Conservation (phyloP, 2,329 filamentous ascomycete species). For the Epichloe gansuensis region DNA sequence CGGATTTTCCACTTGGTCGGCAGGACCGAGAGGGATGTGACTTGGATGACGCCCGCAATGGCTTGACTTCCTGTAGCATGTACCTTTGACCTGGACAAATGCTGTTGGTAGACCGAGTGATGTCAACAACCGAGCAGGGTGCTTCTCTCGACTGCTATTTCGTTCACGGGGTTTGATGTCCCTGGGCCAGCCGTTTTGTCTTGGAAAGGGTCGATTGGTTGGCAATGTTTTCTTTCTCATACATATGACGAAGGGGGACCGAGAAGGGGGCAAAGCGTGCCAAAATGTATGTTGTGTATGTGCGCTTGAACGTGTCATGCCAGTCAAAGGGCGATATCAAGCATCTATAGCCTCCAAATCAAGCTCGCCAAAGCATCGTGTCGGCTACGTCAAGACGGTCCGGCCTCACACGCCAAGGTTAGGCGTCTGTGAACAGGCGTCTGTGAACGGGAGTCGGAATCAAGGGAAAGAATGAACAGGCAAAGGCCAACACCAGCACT, state of each 20-base stretch:
- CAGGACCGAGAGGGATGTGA: conserved; percentile 6
- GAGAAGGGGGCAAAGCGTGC: no score
- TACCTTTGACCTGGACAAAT: conserved; percentile 3
- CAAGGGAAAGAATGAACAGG: background rate
- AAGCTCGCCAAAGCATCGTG: conserved; percentile 11
- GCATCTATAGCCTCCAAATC: conserved; percentile 16
- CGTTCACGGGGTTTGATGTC: conserved; percentile 1
- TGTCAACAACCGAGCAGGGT: background rate
- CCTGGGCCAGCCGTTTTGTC: background rate
- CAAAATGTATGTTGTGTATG: background rate
- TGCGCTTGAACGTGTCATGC: conserved; percentile 1
- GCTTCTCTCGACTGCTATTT: background rate
- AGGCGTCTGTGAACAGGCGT: background rate
- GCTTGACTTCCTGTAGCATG: conserved; percentile 1
- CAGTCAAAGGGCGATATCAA: conserved; percentile 9
- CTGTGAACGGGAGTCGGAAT: background rate
- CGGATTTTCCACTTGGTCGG: conserved; percentile 7
- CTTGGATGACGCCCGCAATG: conserved; percentile 6
- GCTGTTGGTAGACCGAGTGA: conserved; percentile 3
- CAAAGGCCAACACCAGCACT: conserved; percentile 4
- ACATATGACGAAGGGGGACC: no score
- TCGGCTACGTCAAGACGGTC: conserved; percentile 15
- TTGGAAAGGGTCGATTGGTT: background rate
- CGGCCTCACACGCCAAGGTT: conserved; percentile 9
- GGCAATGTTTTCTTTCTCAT: background rate